phyloP scores from a whole-genome alignment of 768 basidiomycete genomes.

The Suillus tomentosus region DNA sequence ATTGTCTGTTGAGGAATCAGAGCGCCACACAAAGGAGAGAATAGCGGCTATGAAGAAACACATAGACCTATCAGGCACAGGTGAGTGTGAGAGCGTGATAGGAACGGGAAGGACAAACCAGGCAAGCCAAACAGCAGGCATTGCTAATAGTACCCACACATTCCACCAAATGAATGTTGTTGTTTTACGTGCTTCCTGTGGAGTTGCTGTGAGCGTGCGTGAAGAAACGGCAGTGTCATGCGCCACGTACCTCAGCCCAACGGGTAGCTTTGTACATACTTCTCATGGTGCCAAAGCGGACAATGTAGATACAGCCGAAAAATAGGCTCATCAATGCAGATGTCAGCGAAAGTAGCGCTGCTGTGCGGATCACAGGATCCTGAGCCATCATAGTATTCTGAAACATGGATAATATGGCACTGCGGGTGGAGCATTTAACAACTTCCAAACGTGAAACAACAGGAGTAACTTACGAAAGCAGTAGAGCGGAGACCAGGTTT shows the following conservation, averaged over 20 bases:
- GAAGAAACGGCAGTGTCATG: not conserved
- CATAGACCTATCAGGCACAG: conserved; percentile 52
- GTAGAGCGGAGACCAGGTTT: conserved; percentile 71
- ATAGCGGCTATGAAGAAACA: conserved; percentile 64
- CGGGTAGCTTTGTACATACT: conserved; percentile 69
- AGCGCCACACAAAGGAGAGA: conserved; percentile 67
- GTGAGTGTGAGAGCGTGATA: conserved; percentile 1
- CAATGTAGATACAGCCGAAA: conserved; percentile 74
- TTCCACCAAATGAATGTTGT: conserved; percentile 59
- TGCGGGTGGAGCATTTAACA: conserved; percentile 23
- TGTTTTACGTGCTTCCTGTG: conserved; percentile 58
- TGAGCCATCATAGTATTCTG: conserved; percentile 52
- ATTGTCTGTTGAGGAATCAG: conserved; percentile 49
- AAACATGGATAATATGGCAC: conserved; percentile 71
- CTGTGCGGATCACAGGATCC: conserved; percentile 64
- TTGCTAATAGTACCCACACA: conserved; percentile 66
- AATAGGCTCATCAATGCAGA: conserved; percentile 71
- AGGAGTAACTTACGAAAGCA: conserved; percentile 45
- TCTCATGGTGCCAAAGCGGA: conserved; percentile 72
- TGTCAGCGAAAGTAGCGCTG: conserved; percentile 63
- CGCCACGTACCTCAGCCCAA: conserved; percentile 64
- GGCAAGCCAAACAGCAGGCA: conserved; percentile 71
- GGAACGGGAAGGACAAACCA: conserved; percentile 43
- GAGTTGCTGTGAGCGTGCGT: not conserved
- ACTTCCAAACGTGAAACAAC: not conserved